Percentiles rank a stretch among this genome's conserved stretches.
These are phyloP conservation scores for Cytospora chrysosperma DNA, from an alignment of 2,329 filamentous ascomycete species.

Conservation along the genomic window DNA sequence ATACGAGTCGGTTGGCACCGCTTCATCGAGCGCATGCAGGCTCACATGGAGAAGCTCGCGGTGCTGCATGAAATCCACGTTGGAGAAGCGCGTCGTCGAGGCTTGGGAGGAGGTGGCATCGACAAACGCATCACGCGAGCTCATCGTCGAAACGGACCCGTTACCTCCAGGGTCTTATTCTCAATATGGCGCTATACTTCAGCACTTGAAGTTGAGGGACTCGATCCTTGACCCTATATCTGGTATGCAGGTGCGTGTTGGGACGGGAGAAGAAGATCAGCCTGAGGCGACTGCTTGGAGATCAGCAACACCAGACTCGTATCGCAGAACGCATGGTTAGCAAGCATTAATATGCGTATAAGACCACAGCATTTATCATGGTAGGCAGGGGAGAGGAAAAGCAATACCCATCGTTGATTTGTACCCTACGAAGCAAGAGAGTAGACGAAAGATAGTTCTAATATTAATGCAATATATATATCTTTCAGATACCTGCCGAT, in stretches of 20 bases:
- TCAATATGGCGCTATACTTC: background rate
- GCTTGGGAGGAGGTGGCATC: background rate
- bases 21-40: background rate
- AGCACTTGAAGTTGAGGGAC: background rate
- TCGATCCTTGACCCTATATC: background rate
- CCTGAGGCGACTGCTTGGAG: background rate
- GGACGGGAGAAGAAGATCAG: background rate
- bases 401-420: too few species aligned
- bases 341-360: too few species aligned
- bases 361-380: too few species aligned
- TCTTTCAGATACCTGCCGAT: too few species aligned
- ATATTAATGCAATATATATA: too few species aligned
- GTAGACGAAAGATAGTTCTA: too few species aligned
- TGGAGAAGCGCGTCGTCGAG: background rate
- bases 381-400: too few species aligned
- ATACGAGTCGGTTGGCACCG: background rate
- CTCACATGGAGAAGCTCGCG: conserved; percentile 7
- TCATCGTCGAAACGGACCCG: background rate
- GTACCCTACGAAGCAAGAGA: too few species aligned
- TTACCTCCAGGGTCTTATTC: background rate
- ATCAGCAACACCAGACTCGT: too few species aligned
- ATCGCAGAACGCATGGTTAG: too few species aligned
- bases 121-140: background rate
- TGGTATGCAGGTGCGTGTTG: background rate
- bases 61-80: background rate